phyloP scores from a whole-genome alignment of 352 stramenopile species.

The Phytophthora kernoviae region DNA sequence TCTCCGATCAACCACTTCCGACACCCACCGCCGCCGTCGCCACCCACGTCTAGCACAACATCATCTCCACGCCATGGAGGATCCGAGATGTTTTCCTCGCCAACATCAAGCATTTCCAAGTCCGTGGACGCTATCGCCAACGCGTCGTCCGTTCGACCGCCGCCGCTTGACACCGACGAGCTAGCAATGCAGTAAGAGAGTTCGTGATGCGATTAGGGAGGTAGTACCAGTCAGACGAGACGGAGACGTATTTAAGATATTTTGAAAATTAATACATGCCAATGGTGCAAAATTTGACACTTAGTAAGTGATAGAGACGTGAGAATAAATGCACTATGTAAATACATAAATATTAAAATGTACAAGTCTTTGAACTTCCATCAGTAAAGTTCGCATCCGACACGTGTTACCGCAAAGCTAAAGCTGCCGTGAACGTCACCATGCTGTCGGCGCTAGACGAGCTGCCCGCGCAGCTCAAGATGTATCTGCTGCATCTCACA shows the following conservation, averaged over 20 bases:
- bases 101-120: constrained; percentile 25
- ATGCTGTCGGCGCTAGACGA: constrained; percentile 24
- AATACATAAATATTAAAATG: background rate
- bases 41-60: constrained; percentile 38
- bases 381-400: constrained; percentile 4
- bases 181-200: constrained; percentile 12
- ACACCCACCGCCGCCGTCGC: constrained; percentile 45
- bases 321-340: background rate
- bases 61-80: constrained; percentile 36
- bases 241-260: constrained; percentile 27
- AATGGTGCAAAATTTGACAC: too few relatives aligned
- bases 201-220: constrained; percentile 2
- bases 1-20: constrained; percentile 74
- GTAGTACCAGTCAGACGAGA: background rate
- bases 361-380: background rate
- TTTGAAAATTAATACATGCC: constrained; percentile 10
- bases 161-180: constrained; percentile 25
- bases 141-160: constrained; percentile 8
- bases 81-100: constrained; percentile 23
- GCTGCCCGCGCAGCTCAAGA: constrained; percentile 40
- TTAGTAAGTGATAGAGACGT: too few relatives aligned
- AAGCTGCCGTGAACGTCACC: constrained; percentile 8
- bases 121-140: constrained; percentile 16
- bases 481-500: constrained; percentile 54
- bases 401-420: constrained; percentile 22